phyloP scores from a whole-genome alignment of 2,329 filamentous ascomycete species.

The Laburnicola sp. region DNA sequence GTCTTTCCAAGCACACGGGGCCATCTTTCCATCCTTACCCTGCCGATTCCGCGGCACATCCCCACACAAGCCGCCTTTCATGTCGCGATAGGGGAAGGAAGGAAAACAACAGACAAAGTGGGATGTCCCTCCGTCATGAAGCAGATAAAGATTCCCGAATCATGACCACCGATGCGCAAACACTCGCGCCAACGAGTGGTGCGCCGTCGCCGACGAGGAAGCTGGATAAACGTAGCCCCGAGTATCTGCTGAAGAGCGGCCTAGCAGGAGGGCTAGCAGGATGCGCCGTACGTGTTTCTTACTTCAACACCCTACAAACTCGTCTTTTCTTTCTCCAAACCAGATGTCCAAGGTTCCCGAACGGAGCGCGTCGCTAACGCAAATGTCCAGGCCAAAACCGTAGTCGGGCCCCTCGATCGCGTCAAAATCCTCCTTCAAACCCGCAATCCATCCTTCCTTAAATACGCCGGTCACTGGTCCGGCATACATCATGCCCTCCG shows the following conservation, averaged over 20 bases:
- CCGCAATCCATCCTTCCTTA: conserved; percentile 88
- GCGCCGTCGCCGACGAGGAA: conserved; percentile 44
- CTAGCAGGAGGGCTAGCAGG: conserved; percentile 88
- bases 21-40: neutral
- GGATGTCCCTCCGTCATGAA: conserved; percentile 47
- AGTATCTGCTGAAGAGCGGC: conserved; percentile 82
- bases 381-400: conserved; percentile 76
- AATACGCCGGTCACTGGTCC: conserved; percentile 87
- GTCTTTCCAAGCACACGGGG: conserved; percentile 14
- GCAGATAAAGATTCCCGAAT: conserved; percentile 39
- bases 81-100: conserved; percentile 32
- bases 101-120: conserved; percentile 19
- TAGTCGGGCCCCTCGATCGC: conserved; percentile 92
- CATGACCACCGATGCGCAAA: conserved; percentile 40
- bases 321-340: neutral
- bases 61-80: conserved; percentile 12
- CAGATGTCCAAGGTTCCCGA: neutral
- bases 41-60: neutral
- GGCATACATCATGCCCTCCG: conserved; percentile 81
- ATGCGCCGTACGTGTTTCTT: conserved; percentile 70
- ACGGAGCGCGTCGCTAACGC: conserved; percentile 11
- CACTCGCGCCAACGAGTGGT: conserved; percentile 15
- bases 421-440: conserved; percentile 99
- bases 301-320: neutral
- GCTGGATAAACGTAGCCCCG: conserved; percentile 71